A percentile compares a stretch with the other conserved stretches of the same genome.
Evolutionary conservation across 1,139 yeast species (phyloP).

Genomic region (Meyerozyma elateridarum): DNA sequence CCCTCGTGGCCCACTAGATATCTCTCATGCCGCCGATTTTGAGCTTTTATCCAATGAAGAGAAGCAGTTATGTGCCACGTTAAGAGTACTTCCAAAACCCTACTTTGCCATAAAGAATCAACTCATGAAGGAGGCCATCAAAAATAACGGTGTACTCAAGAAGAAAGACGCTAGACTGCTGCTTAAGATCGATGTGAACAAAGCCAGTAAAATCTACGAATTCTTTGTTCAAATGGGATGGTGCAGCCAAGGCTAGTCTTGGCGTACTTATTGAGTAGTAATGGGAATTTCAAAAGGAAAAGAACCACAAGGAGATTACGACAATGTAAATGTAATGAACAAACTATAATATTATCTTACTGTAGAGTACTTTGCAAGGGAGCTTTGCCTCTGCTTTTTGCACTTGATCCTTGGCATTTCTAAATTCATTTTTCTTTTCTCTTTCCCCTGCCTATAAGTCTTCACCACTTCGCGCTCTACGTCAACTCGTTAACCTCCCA

Average conservation of each 20-base stretch:
- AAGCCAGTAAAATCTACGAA: constrained; percentile 84
- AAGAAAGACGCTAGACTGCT: constrained; percentile 80
- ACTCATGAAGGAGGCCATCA: constrained; percentile 80
- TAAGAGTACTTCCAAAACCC: constrained; percentile 88
- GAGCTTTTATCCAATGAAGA: constrained; percentile 82
- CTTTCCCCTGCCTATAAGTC: background rate
- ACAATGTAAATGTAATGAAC: too few relatives aligned
- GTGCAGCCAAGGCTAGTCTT: constrained; percentile 55
- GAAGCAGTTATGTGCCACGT: constrained; percentile 74
- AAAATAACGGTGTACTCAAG: constrained; percentile 78
- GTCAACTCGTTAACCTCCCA: too few relatives aligned
- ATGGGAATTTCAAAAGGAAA: too few relatives aligned
- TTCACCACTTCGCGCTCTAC: background rate
- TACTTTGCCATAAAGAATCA: constrained; percentile 89
- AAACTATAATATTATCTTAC: too few relatives aligned
- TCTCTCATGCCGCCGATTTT: constrained; percentile 78
- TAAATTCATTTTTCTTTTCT: background rate
- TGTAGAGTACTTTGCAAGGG: too few relatives aligned
- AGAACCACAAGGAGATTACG: too few relatives aligned
- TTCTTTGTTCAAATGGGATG: constrained; percentile 91
- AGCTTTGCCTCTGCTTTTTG: too few relatives aligned
- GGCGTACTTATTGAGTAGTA: too few relatives aligned
- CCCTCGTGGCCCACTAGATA: constrained; percentile 59
- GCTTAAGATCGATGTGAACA: constrained; percentile 77
- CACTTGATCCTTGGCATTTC: too few relatives aligned